These are phyloP conservation scores for Neurospora sp. DNA, from an alignment of 495 filamentous ascomycete genomes.

Conservation along the genomic window DNA sequence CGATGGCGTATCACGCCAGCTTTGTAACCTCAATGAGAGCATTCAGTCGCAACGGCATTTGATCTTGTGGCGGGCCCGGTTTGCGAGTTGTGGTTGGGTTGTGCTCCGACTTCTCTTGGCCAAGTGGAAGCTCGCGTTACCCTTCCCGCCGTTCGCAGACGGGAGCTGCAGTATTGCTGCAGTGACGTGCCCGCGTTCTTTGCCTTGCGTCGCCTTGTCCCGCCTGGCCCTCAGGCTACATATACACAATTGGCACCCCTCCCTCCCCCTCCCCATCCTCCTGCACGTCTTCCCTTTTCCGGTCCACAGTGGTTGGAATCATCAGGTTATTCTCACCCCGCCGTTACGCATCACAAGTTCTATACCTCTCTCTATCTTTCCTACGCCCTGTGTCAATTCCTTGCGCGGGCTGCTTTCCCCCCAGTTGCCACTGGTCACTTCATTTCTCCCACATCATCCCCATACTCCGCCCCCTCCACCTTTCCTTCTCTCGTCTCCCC, in stretches of 20 bases:
- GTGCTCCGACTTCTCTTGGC: constrained; percentile 12
- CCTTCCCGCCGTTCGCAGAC: constrained; percentile 12
- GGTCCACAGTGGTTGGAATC: constrained; percentile 24
- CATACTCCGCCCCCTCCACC: constrained; percentile 8
- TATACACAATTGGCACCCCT: constrained; percentile 24
- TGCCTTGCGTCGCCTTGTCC: constrained; percentile 27
- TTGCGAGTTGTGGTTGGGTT: constrained; percentile 1
- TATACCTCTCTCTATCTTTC: not conserved
- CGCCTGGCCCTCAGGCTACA: constrained; percentile 10
- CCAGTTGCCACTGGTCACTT: constrained; percentile 21
- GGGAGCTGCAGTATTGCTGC: constrained; percentile 24
- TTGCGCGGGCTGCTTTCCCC: constrained; percentile 7
- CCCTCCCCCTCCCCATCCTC: constrained; percentile 14
- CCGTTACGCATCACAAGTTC: constrained; percentile 12
- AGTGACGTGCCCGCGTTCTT: constrained; percentile 28
- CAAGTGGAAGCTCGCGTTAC: constrained; percentile 9
- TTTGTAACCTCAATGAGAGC: constrained; percentile 17
- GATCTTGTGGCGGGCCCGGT: constrained; percentile 8
- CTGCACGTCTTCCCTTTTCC: constrained; percentile 34
- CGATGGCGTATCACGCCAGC: constrained; percentile 31
- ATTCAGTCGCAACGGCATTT: constrained; percentile 15
- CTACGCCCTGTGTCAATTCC: not conserved
- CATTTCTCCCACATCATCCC: constrained; percentile 7
- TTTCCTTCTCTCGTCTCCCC: constrained; percentile 5
- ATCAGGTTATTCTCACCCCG: constrained; percentile 16